Evolutionary conservation across 257 asterid species (phyloP).

Genomic region (Penstemon barbatus): DNA sequence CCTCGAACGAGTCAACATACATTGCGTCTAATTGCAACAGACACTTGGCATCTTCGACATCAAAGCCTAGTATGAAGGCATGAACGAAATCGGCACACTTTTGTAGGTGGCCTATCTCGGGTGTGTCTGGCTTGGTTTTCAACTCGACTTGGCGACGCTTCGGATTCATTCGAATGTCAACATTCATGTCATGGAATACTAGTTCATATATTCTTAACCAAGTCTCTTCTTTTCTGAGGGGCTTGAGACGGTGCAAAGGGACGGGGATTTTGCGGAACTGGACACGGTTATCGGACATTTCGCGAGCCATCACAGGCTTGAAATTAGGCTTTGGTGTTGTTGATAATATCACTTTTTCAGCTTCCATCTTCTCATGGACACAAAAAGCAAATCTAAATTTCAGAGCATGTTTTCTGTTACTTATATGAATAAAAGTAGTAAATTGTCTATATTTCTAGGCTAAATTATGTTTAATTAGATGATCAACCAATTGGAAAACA

Average conservation of each 20-base stretch:
- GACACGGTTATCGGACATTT: constrained; percentile 43
- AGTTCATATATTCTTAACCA: constrained; percentile 51
- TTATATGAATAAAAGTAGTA: no score
- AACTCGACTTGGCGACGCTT: constrained; percentile 47
- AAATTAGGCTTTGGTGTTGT: constrained; percentile 38
- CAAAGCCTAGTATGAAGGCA: constrained; percentile 53
- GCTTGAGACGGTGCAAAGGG: constrained; percentile 51
- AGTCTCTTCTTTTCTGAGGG: constrained; percentile 34
- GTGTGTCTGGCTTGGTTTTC: constrained; percentile 52
- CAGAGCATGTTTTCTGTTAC: no score
- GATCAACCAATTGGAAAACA: no score
- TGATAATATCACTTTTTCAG: not conserved
- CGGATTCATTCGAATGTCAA: constrained; percentile 55
- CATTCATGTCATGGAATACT: constrained; percentile 50
- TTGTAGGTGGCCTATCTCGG: constrained; percentile 51
- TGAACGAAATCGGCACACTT: constrained; percentile 58
- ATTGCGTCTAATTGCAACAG: constrained; percentile 45
- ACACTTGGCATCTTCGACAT: constrained; percentile 37
- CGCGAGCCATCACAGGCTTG: constrained; percentile 42
- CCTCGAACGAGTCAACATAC: constrained; percentile 56
- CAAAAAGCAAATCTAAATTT: no score
- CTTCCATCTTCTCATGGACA: not conserved
- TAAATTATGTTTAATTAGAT: no score
- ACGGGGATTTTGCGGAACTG: constrained; percentile 47
- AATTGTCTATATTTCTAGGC: no score